Percentiles rank a stretch among this genome's conserved stretches.
These are phyloP conservation scores for Capronia americana DNA, from an alignment of 2,329 filamentous ascomycete genomes.

Conservation along the genomic window DNA sequence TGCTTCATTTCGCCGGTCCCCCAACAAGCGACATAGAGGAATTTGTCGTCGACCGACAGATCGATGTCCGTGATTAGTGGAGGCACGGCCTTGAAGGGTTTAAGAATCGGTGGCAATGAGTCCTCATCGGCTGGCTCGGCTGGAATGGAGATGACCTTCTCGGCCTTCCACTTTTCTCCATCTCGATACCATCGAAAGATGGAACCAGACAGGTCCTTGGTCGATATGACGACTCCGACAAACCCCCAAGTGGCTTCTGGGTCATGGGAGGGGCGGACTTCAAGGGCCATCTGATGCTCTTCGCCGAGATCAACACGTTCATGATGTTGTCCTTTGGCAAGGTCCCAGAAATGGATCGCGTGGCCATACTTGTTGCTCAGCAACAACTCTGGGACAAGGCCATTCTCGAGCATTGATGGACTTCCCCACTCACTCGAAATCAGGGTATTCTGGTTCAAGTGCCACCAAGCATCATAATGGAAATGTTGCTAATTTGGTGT, in stretches of 20 bases:
- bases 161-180: conserved; percentile 49
- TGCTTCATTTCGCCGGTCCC: conserved; percentile 21
- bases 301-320: conserved; percentile 17
- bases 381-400: conserved; percentile 16
- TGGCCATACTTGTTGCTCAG: conserved; percentile 22
- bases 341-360: conserved; percentile 16
- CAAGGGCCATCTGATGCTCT: conserved; percentile 20
- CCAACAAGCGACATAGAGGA: conserved; percentile 23
- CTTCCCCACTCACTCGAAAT: conserved; percentile 21
- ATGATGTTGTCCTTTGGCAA: conserved; percentile 10
- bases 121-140: conserved; percentile 54
- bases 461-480: conserved; percentile 21
- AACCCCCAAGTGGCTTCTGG: conserved; percentile 22
- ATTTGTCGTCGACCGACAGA: conserved; percentile 20
- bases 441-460: conserved; percentile 16
- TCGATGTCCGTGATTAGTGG: conserved; percentile 21
- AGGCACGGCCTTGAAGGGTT: conserved; percentile 18
- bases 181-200: conserved; percentile 18
- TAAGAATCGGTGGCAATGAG: conserved; percentile 9
- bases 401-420: conserved; percentile 18
- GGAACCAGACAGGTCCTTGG: conserved; percentile 19
- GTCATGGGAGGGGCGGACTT: conserved; percentile 18
- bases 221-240: conserved; percentile 16
- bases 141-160: conserved; percentile 61
- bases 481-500: conserved; percentile 4